phyloP scores from a whole-genome alignment of 2,329 filamentous ascomycete genomes.

The Cordyceps militaris region DNA sequence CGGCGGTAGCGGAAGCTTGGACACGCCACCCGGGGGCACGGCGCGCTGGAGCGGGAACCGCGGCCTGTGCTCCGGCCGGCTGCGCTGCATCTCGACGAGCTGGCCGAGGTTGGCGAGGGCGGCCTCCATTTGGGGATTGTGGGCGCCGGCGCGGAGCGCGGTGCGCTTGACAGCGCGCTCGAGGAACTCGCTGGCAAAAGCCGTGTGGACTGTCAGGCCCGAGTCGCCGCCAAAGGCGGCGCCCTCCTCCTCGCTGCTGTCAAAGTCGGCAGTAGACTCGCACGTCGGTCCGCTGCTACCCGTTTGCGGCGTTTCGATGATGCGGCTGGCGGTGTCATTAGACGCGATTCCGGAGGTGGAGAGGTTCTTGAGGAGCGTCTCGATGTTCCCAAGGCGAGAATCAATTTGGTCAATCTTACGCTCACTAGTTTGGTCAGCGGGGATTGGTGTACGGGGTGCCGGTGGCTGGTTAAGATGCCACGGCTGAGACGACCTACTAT shows the following conservation, averaged over 20 bases:
- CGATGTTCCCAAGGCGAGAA: conserved; percentile 37
- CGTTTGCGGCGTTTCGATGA: conserved; percentile 21
- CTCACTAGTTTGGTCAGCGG: conserved; percentile 31
- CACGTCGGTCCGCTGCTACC: conserved; percentile 21
- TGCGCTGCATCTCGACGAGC: conserved; percentile 45
- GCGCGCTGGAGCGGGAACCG: conserved; percentile 40
- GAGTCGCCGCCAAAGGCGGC: conserved; percentile 39
- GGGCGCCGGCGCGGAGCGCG: conserved; percentile 35
- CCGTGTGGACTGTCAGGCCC: conserved; percentile 42
- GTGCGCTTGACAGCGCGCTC: conserved; percentile 45
- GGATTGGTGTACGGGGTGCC: neutral
- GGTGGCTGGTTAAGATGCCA: neutral
- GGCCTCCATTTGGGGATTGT: conserved; percentile 44
- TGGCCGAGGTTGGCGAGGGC: conserved; percentile 45
- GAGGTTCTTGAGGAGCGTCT: conserved; percentile 34
- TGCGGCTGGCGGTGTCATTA: conserved; percentile 16
- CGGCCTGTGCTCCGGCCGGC: conserved; percentile 33
- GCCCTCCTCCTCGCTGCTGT: conserved; percentile 34
- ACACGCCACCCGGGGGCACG: conserved; percentile 38
- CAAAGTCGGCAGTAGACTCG: conserved; percentile 27
- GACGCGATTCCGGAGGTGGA: conserved; percentile 18
- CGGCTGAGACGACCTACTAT: conserved; percentile 38
- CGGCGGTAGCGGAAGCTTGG: conserved; percentile 49
- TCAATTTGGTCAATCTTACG: conserved; percentile 46
- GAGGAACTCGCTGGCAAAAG: conserved; percentile 48